Evolutionary conservation across 495 filamentous ascomycete species (phyloP), one percentile per base, ranked within the genome.

Genomic region (Hypomontagnella monticulosa): DNA sequence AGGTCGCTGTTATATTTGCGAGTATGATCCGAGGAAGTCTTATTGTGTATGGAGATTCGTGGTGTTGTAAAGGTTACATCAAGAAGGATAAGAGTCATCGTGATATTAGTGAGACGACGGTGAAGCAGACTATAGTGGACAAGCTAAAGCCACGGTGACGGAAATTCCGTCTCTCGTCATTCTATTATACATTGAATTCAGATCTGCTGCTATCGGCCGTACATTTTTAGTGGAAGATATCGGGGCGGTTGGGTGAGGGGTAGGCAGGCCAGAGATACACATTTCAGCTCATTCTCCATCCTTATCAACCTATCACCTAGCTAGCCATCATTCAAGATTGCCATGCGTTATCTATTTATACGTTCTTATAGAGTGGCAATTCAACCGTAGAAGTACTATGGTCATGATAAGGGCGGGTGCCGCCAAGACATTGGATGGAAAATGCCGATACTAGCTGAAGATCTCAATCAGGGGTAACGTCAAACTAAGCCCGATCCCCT

Each of bases 241-340:
- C 51, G 51, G 10, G 2, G 5, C 40, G 16, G 19, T 11, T 19
- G 23, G 36, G 12, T 27, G 63, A 67, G 57, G 65, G 63, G 44
- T 63, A 56, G 61, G 47, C 41, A 53, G 30, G 50, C 44, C 36
- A 15, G 30, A 55, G 46, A 53, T 55, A 57, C 42, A 50, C 44
- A 41, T 50, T 15, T 49, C 62, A 18, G 16, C 1, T 33, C 38
- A 15, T 42, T 40, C 34, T 53, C 30, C 40, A 32, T 62, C 38
- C 57, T 62, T 61, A 67, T 67, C 64, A 46, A 47, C 54, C 18
- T 9, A 60, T 34, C 14, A 60, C 23, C 14, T 9, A 15, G n/a
- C 40, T 33, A 56, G 46, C 49, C 56, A 55, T 40, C 38, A n/a
- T 54, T 20, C 36, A n/a, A n/a, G n/a, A n/a, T n/a, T n/a, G 42